Percentiles rank a stretch among this genome's conserved stretches.
Evolutionary conservation across 129 eudicot genomes (phyloP).

Genomic region (Logfia minima): DNA sequence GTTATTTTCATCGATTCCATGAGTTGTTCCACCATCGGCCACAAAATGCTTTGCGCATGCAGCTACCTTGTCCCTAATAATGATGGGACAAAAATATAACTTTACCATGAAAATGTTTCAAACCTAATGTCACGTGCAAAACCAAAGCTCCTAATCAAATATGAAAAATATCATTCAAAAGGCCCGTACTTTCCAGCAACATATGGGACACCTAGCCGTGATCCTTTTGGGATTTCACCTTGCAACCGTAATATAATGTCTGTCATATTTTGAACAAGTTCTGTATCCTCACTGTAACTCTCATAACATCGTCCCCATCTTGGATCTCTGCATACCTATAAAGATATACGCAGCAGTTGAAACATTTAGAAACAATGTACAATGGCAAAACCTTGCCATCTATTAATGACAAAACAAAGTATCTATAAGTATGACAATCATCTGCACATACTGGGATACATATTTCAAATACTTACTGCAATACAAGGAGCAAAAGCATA

Average conservation of each 20-base stretch:
- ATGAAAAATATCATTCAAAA: not conserved
- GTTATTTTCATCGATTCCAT: conserved; percentile 71
- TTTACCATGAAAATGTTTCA: not conserved
- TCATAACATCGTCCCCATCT: conserved; percentile 96
- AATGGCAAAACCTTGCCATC: not conserved
- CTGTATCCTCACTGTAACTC: conserved; percentile 80
- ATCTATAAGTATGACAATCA: not conserved
- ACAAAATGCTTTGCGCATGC: conserved; percentile 95
- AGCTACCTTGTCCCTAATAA: conserved; percentile 72
- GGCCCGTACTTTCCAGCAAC: conserved; percentile 69
- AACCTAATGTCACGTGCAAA: conserved; percentile 1
- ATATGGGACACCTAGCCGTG: conserved; percentile 63
- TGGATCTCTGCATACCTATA: conserved; percentile 87
- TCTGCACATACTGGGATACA: not conserved
- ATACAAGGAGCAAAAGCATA: conserved; percentile 92
- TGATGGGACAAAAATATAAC: not conserved
- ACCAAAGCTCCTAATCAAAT: not conserved
- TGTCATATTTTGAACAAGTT: conserved; percentile 74
- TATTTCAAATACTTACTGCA: conserved; percentile 53
- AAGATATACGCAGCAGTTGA: conserved; percentile 7
- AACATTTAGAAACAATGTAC: conserved; percentile 19
- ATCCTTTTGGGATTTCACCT: conserved; percentile 66
- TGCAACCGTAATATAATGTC: conserved; percentile 73
- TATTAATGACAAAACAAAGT: not conserved
- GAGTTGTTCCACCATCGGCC: conserved; percentile 88